These are phyloP conservation scores for Teunomyces gatunensis DNA, from an alignment of 805 yeast species.

Conservation along the genomic window DNA sequence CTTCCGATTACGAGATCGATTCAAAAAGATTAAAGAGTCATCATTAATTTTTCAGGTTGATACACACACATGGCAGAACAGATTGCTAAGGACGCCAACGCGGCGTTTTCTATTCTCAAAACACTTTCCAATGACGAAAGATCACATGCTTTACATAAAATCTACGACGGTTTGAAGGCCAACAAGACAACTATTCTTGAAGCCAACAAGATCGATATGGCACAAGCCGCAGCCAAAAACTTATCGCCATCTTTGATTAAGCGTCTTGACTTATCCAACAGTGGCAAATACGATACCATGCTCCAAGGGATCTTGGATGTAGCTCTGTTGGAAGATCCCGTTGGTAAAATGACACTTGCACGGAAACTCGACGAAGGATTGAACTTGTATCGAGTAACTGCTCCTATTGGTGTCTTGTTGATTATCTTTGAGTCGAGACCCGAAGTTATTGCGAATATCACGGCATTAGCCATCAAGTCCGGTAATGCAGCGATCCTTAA, in stretches of 20 bases:
- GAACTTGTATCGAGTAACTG: slow-evolving; percentile 74
- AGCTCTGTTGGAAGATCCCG: slow-evolving; percentile 84
- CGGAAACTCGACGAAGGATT: slow-evolving; percentile 88
- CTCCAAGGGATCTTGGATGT: slow-evolving; percentile 92
- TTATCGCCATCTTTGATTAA: slow-evolving; percentile 72
- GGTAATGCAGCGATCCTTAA: slow-evolving; percentile 96
- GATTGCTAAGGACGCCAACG: slow-evolving; percentile 77
- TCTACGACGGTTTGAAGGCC: slow-evolving; percentile 64
- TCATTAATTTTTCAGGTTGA: no score
- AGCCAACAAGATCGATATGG: slow-evolving; percentile 77
- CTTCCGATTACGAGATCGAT: no score
- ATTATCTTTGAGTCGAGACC: slow-evolving; percentile 97
- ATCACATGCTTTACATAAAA: slow-evolving; percentile 65
- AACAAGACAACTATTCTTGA: slow-evolving; percentile 60
- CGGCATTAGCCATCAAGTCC: slow-evolving; percentile 92
- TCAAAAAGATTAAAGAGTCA: background rate
- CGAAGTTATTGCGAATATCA: slow-evolving; percentile 96
- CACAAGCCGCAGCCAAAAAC: slow-evolving; percentile 58
- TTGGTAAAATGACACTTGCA: slow-evolving; percentile 83
- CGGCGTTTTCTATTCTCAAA: slow-evolving; percentile 81
- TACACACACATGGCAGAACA: slow-evolving; percentile 52
- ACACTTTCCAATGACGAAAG: slow-evolving; percentile 73
- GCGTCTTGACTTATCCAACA: slow-evolving; percentile 75
- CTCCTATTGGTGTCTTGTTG: slow-evolving; percentile 91
- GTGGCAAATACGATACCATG: slow-evolving; percentile 91